Conservation (phyloP, 2,329 filamentous ascomycete genomes). For the Cladophialophora exuberans region DNA sequence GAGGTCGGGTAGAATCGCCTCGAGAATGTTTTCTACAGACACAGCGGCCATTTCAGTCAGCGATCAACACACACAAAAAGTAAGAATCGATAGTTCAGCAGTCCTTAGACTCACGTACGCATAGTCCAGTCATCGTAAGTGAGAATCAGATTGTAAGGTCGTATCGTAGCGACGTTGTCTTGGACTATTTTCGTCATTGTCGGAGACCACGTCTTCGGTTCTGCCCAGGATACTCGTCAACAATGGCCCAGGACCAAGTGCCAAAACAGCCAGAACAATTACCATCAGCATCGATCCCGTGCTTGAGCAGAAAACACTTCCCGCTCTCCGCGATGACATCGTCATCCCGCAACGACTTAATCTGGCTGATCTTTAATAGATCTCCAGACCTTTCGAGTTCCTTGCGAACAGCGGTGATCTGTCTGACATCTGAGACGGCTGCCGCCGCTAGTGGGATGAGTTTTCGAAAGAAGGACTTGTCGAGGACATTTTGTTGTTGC, state of each 20-base stretch:
- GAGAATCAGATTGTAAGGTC: constrained; percentile 75
- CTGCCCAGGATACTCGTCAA: constrained; percentile 36
- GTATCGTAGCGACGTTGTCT: constrained; percentile 68
- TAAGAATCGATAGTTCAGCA: neutral
- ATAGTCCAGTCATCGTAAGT: constrained; percentile 88
- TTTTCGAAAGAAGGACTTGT: constrained; percentile 80
- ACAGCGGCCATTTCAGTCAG: no score
- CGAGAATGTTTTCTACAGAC: constrained; percentile 75
- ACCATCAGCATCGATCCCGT: constrained; percentile 38
- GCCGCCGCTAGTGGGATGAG: constrained; percentile 78
- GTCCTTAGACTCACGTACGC: constrained; percentile 52
- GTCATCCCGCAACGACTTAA: constrained; percentile 62
- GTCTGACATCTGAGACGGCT: constrained; percentile 71
- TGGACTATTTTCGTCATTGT: constrained; percentile 70
- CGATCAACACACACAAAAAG: neutral
- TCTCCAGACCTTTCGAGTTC: constrained; percentile 68
- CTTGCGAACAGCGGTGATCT: constrained; percentile 73
- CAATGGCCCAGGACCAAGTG: neutral
- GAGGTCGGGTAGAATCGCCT: constrained; percentile 73
- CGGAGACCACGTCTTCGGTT: constrained; percentile 75
- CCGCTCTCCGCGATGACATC: constrained; percentile 30
- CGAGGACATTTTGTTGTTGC: constrained; percentile 75
- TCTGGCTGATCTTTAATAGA: constrained; percentile 64
- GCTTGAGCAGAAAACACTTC: constrained; percentile 46
- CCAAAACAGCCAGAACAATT: neutral